Evolutionary conservation across 73 alveolate species (phyloP), one percentile per base, ranked within the genome.

Genomic region (Paramecium primaurelia): DNA sequence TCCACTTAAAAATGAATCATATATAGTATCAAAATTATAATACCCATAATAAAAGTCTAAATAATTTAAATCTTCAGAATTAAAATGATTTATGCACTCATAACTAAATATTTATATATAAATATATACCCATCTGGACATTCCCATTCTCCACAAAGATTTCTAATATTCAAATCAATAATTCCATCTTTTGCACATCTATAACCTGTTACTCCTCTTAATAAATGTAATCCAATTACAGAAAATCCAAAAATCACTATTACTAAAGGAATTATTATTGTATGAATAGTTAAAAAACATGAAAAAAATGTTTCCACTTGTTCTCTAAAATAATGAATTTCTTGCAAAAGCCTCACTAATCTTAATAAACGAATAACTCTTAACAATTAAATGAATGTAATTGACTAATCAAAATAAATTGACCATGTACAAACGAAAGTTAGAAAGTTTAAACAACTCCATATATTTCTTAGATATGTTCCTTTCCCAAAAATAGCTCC

Each of bases 371-470:
- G 71, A 80, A 80, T 34, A 36, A 80, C 75, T 80, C 75, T 80
- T 22, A 80, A 47, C 30, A 80, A 20, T 80, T 80, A 42, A 80
- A 80, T 36, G 42, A 80, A 25, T 18, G 73, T 40, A 12, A 3
- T 26, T 16, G 87, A 37, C 47, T 80, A 36, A 80, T 80, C 91
- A 0, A 80, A 47, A 45, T 44, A 80, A 18, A 80, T 80, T 16
- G 91, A 80, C 91, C 91, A 80, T 44, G 64, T 80, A 22, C 47
- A 80, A 26, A 45, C 58, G 18, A 80, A 80, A 26, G 91, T 80
- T 18, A 80, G n/a, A 25, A 80, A 34, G 49, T 80, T 80, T 80
- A 80, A 30, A 25, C 91, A 80, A 26, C 75, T 80, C 91, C 91
- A 80, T 0, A 80, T 28, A 80, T 49, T 80, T 44, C 91, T 34